Percentiles rank a stretch among this genome's conserved stretches.
These are phyloP conservation scores for Striga asiatica DNA, from an alignment of 257 asterid genomes.

Conservation along the genomic window DNA sequence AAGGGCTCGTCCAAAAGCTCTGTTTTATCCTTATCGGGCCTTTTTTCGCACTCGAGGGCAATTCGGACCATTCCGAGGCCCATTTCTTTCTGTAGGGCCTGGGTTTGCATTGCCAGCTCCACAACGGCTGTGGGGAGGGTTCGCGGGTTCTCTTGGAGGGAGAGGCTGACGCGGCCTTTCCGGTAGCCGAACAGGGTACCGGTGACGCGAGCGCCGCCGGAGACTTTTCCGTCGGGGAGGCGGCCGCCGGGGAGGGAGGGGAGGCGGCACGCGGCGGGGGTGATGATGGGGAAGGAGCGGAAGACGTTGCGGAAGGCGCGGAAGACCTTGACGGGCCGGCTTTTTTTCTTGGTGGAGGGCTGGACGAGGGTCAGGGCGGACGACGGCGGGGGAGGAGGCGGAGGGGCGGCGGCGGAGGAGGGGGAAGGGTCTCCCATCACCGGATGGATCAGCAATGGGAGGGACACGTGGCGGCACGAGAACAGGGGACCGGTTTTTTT, in stretches of 20 bases:
- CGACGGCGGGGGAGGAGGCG: not conserved
- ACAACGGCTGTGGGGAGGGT: conserved; percentile 37
- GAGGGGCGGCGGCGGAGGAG: conserved; percentile 25
- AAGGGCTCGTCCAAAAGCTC: conserved; percentile 54
- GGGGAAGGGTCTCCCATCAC: conserved; percentile 50
- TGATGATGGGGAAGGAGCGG: conserved; percentile 72
- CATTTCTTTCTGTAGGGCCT: conserved; percentile 41
- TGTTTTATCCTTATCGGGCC: conserved; percentile 19
- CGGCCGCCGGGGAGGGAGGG: conserved; percentile 61
- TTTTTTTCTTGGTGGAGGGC: conserved; percentile 39
- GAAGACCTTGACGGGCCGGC: conserved; percentile 24
- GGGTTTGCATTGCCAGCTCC: conserved; percentile 50
- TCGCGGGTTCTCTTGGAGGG: conserved; percentile 34
- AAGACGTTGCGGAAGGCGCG: conserved; percentile 60
- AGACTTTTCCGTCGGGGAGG: conserved; percentile 26
- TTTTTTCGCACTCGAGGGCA: conserved; percentile 48
- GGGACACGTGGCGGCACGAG: not conserved
- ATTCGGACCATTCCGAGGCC: conserved; percentile 39
- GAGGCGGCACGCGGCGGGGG: conserved; percentile 51
- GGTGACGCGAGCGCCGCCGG: conserved; percentile 34
- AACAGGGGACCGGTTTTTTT: no score
- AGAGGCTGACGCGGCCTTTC: conserved; percentile 47
- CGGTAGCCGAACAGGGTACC: conserved; percentile 70
- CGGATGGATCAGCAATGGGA: conserved; percentile 28
- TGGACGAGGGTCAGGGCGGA: conserved; percentile 39